Evolutionary conservation across 495 filamentous ascomycete genomes (phyloP), one percentile per base, ranked within the genome.

Genomic region (Trichocladium uniseriatum): DNA sequence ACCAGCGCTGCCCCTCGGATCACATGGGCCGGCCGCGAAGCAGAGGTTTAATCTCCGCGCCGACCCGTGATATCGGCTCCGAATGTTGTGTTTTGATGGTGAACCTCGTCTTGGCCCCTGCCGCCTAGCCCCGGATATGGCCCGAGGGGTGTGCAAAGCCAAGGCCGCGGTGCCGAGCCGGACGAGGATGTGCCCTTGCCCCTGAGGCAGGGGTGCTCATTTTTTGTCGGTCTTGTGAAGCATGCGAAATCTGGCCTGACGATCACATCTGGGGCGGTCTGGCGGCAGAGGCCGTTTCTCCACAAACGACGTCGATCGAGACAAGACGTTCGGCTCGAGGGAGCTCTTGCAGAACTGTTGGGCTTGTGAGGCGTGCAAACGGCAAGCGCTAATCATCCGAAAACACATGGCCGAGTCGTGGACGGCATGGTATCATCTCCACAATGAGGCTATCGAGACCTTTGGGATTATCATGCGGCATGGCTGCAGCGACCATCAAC

Each of bases 41-140:
- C n/a, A 48, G 15, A 14, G 38, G 13, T n/a, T 11, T 42, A 36
- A 49, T 42, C 46, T 49, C 46, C 46, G 38, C 36, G 24, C 37
- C 6, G 19, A 19, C 29, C 38, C 20, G 46, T 42, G 28, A 28
- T 36, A 16, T 31, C 21, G 38, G 29, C 22, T 19, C 27, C 37
- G 24, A 27, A 13, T 40, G 28, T 36, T 35, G 38, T 31, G 22
- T 44, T 35, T 18, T 10, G 36, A 35, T 24, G 38, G 24, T 3
- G 31, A 36, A n/a, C 28, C 21, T 36, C 21, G 14, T n/a, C 5
- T 11, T 27, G 6, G 37, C 6, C 16, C 6, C n/a, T 6, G 37
- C 1, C 13, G 27, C 27, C 27, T 29, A 29, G 27, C 27, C 27
- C 5, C 10, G 27, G 27, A n/a, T n/a, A n/a, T n/a, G n/a, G n/a